Evolutionary conservation across 2,329 filamentous ascomycete species (phyloP), one percentile per base, ranked within the genome.

Genomic region (Emericellopsis atlantica): DNA sequence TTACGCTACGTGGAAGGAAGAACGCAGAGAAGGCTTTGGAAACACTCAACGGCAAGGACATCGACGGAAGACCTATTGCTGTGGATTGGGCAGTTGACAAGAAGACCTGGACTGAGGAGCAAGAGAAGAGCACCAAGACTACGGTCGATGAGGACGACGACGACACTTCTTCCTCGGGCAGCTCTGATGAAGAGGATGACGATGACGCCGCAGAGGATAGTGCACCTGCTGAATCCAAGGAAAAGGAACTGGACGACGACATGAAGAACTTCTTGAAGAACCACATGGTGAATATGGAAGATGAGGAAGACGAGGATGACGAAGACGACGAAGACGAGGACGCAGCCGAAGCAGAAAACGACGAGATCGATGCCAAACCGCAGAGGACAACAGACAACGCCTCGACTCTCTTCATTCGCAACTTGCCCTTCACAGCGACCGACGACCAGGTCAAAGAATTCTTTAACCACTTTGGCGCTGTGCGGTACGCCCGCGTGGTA

Each of bases 51-150:
- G 92, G 90, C 44, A 95, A 86, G 57, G 77, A 84, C 45, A 72
- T 98, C 16, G 89, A 95, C 57, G 92, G 89, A 2, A 76, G 92
- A 52, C 83, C 81, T 8, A 62, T 98, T 45, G 92, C 90, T 23
- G 92, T 98, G 6, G 92, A 98, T 63, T 98, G 87, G 86, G 90
- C 93, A 26, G 88, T 96, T 4, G 87, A 95, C 45, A 95, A 93
- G 65, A 73, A 81, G 34, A 79, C 81, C 6, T 98, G 87, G 87
- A 95, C 92, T 65, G 73, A 81, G 34, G 79, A 81, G 9, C 18
- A 31, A 11, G 49, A 51, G 4, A 47, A 49, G 5, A 58, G 61
- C 12, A 59, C 59, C 12, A 58, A 59, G 15, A 61, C 58, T 32
- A 58, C 57, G 6, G 59, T 65, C 37, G 46, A 50, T 18, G 43